phyloP scores from a whole-genome alignment of 768 basidiomycete genomes.

The Mycena vulgaris region DNA sequence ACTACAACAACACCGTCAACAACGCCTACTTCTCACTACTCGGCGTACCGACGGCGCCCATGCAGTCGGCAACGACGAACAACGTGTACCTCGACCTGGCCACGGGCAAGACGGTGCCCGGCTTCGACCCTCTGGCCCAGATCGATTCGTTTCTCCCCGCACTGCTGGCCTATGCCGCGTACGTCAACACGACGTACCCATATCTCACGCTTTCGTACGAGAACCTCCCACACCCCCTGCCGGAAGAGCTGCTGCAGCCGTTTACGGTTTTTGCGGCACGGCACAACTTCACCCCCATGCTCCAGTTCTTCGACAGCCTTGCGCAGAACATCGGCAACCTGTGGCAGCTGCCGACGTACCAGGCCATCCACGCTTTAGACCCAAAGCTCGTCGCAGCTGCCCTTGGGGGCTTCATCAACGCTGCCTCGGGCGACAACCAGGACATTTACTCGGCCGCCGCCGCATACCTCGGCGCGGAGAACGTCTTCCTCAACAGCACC shows the following conservation, averaged over 20 bases:
- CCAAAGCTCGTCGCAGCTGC: slow-evolving; percentile 3
- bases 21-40: slow-evolving; percentile 19
- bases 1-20: slow-evolving; percentile 25
- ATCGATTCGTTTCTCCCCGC: slow-evolving; percentile 2
- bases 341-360: slow-evolving; percentile 1
- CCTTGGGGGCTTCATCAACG: slow-evolving; percentile 1
- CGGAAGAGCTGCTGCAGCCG: slow-evolving; percentile 14
- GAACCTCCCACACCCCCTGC: slow-evolving; percentile 15
- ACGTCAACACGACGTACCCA: background rate
- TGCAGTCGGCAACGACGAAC: background rate
- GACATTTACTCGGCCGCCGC: slow-evolving; percentile 11
- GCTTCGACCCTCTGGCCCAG: background rate
- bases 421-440: background rate
- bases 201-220: slow-evolving; percentile 27
- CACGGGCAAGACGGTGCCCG: slow-evolving; percentile 5
- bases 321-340: slow-evolving; percentile 25
- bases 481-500: slow-evolving; percentile 24
- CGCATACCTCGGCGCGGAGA: slow-evolving; percentile 8
- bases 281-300: slow-evolving; percentile 24
- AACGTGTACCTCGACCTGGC: slow-evolving; percentile 9
- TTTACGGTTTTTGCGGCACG: slow-evolving; percentile 13
- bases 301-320: slow-evolving; percentile 2
- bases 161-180: slow-evolving; percentile 1
- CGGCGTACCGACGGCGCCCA: slow-evolving; percentile 13
- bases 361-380: slow-evolving; percentile 12